phyloP scores from a whole-genome alignment of 129 eudicot genomes.

The Helianthus tuberosus region DNA sequence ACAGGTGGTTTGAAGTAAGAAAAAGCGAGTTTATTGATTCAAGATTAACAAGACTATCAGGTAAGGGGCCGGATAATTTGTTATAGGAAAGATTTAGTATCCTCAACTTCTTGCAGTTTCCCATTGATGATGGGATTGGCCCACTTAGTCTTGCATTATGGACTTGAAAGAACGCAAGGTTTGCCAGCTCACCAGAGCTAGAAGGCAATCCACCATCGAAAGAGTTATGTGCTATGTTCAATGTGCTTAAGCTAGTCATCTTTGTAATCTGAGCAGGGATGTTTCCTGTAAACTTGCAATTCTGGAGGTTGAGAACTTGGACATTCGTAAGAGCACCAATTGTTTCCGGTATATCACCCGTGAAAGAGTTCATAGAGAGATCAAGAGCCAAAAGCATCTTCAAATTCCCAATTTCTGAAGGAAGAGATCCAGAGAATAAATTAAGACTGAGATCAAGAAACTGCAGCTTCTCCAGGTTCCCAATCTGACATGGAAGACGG shows the following conservation, averaged over 20 bases:
- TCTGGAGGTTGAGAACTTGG: conserved; percentile 51
- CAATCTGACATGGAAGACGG: conserved; percentile 71
- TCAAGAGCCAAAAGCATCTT: too few species aligned
- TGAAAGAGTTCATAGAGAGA: too few species aligned
- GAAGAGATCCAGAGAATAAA: conserved; percentile 69
- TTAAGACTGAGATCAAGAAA: conserved; percentile 77
- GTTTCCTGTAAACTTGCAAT: not conserved
- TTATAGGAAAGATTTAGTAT: conserved; percentile 63
- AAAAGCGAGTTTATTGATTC: conserved; percentile 57
- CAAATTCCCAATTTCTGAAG: conserved; percentile 27
- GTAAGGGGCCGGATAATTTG: conserved; percentile 67
- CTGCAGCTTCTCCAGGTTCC: conserved; percentile 49
- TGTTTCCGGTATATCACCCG: conserved; percentile 58
- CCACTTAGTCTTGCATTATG: conserved; percentile 67
- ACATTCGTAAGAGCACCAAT: conserved; percentile 55
- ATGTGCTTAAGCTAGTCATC: conserved; percentile 48
- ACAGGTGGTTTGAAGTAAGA: conserved; percentile 61
- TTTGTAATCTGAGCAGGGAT: conserved; percentile 67
- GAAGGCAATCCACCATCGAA: conserved; percentile 71
- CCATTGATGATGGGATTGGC: conserved; percentile 62
- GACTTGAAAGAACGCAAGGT: conserved; percentile 65
- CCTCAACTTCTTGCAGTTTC: conserved; percentile 75
- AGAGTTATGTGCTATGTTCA: conserved; percentile 70
- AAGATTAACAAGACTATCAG: conserved; percentile 56
- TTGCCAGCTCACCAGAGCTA: conserved; percentile 56